Base-by-base conservation (phyloP, 2,329 filamentous ascomycete species). In the Rhynchosporium agropyri region DNA sequence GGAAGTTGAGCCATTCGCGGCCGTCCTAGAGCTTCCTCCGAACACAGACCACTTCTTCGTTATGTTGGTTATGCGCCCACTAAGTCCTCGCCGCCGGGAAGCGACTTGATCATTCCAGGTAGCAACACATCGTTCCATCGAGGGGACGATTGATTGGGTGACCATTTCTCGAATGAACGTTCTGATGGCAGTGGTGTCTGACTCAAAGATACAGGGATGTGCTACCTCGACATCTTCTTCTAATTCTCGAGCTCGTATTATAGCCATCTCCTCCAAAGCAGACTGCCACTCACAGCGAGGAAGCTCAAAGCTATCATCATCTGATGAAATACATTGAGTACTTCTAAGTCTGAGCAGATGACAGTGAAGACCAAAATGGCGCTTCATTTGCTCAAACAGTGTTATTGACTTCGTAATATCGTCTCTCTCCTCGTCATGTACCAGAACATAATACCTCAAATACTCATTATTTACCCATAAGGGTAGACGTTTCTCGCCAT, bases 81-180 rank as follows among this genome's bases (percentile, higher is more conserved):
- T 90, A 54, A 99, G 83, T 13, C 96, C 96, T 72, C 92, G 88
- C 62, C 96, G 84, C 63, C 91, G 85, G 12, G 96, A 97, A 15
- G 94, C 93, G 31, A 98, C 90, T 76, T 98, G 94, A 71, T 99
- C 95, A 73, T 99, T 99, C 96, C 95, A 99, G 4, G 92, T 82
- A 5, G 92, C 89, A 10, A 96, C 85, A 68, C 90, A 88, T 61
- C 94, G 89, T 77, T 99, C 95, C 96, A 99, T 99, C 46, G 91
- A 93, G 1, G 96, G 95, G 62, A 99, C 83, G 58, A 99, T 87
- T 1, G 94, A 98, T 74, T 98, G 94, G 0, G 90, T 95, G 7
- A 97, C 91, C 82, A 99, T 91, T 75, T 99, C 96, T 38, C 95
- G 88, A 64, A 98, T 86, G 74, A 99, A 96, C 0, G 90, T 90